A percentile compares a stretch with the other conserved stretches of the same genome.
These are phyloP conservation scores for Capronia epimyces DNA, from an alignment of 2,329 filamentous ascomycete species.

Conservation along the genomic window DNA sequence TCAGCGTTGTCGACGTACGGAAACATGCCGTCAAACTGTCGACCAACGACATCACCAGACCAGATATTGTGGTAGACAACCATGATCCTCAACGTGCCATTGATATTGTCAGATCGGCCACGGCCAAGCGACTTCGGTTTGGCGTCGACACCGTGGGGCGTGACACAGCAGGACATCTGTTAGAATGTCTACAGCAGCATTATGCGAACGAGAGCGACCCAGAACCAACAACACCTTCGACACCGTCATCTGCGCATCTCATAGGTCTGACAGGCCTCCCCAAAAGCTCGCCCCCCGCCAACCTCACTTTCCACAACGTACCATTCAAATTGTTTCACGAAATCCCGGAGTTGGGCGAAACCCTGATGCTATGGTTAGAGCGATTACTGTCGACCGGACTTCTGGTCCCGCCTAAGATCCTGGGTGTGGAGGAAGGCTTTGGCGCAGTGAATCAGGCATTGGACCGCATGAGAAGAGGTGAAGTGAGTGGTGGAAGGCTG, in stretches of 20 bases:
- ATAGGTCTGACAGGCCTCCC: slow-evolving; percentile 64
- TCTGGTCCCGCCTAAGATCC: slow-evolving; percentile 59
- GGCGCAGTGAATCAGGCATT: slow-evolving; percentile 63
- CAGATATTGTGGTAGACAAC: slow-evolving; percentile 63
- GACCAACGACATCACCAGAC: slow-evolving; percentile 4
- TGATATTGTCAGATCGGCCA: slow-evolving; percentile 57
- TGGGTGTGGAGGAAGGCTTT: slow-evolving; percentile 55
- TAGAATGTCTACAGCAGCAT: slow-evolving; percentile 44
- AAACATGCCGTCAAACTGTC: slow-evolving; percentile 50
- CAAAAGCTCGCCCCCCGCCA: slow-evolving; percentile 43
- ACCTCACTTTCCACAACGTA: slow-evolving; percentile 54
- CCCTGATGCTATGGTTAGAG: slow-evolving; percentile 62
- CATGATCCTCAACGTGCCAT: slow-evolving; percentile 61
- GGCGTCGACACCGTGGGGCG: slow-evolving; percentile 63
- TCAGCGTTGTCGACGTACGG: slow-evolving; percentile 61
- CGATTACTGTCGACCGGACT: slow-evolving; percentile 53
- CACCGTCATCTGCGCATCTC: slow-evolving; percentile 48
- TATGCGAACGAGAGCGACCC: background rate
- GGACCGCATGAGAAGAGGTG: slow-evolving; percentile 60
- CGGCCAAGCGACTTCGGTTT: slow-evolving; percentile 54
- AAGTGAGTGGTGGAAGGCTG: slow-evolving; percentile 62
- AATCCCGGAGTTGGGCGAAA: slow-evolving; percentile 57
- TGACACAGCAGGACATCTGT: slow-evolving; percentile 56
- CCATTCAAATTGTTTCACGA: slow-evolving; percentile 74
- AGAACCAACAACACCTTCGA: background rate